These are phyloP conservation scores for Lichtheimia hyalospora DNA, from an alignment of 371 early-diverging fungal species.

Conservation along the genomic window DNA sequence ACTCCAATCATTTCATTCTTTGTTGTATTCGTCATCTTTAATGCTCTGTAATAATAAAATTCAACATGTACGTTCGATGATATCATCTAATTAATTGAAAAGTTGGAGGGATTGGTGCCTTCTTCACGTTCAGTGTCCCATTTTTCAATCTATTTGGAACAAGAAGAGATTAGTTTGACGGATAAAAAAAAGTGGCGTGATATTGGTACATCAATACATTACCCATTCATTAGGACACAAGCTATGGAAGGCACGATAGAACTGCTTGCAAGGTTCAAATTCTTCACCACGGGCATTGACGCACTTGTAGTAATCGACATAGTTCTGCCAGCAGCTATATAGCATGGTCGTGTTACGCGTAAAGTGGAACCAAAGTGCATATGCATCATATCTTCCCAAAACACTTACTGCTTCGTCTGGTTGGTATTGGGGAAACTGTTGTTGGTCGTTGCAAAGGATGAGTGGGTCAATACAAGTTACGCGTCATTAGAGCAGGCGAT, in stretches of 20 bases:
- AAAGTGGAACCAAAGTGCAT: not conserved
- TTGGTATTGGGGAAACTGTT: constrained; percentile 92
- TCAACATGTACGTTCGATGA: not conserved
- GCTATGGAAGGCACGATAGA: constrained; percentile 72
- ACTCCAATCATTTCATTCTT: no score
- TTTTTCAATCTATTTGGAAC: constrained; percentile 3
- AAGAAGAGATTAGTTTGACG: not conserved
- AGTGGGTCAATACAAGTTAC: constrained; percentile 12
- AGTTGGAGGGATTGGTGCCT: constrained; percentile 73
- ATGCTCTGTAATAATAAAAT: no score
- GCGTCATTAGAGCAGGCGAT: not conserved
- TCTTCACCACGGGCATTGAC: constrained; percentile 89
- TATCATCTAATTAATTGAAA: constrained; percentile 2
- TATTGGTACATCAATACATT: constrained; percentile 11
- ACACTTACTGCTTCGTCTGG: constrained; percentile 82
- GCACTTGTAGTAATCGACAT: constrained; percentile 92
- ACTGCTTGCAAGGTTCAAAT: constrained; percentile 85
- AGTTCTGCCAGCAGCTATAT: constrained; percentile 89
- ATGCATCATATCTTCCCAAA: not conserved
- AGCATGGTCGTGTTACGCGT: not conserved
- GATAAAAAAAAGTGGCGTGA: constrained; percentile 9
- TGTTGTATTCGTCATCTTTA: no score
- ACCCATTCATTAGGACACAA: constrained; percentile 93
- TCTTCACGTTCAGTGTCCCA: constrained; percentile 81
- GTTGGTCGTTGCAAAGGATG: not conserved